Base-by-base conservation (phyloP, 257 asterid species). In the Rhazya stricta region DNA sequence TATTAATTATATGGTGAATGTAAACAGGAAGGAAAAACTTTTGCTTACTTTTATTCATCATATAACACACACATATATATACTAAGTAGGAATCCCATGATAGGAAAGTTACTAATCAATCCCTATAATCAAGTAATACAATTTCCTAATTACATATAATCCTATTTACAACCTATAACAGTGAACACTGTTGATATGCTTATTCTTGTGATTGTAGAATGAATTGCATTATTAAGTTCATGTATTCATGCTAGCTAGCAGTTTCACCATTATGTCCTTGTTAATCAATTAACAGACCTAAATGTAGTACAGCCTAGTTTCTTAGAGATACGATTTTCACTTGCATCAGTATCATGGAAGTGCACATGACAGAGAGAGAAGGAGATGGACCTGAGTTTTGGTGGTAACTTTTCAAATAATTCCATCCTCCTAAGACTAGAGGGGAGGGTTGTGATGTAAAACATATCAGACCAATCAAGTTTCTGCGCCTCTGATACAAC, bases 391-490 rank as follows among this genome's bases (percentile, higher is more conserved):
- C 89, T 88, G 73, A 88, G 76, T 4, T 74, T 79, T 51, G 69
- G 36, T 10, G 89, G 90, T 60, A 86, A 10, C 11, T 81, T 86
- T 29, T 78, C 67, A 32, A 86, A 78, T 25, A 88, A 69, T 29
- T 83, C 80, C 32, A n/a, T 16, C 74, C 76, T 77, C 69, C 86
- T 82, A 36, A 81, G 71, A 76, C 15, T 71, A 68, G 41, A n/a
- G 0, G 91, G 89, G 0, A 83, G 83, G 46, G 89, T 86, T 56
- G 83, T 77, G 25, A 86, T 72, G 80, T 76, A 81, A 75, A 88
- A 88, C 86, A 88, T 86, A 81, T 88, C 93, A 6, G 84, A 70
- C 91, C 93, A 88, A 63, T 88, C 93, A 36, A 88, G 91, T 76
- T 84, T 86, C 63, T 88, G 91, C 68, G 81, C 87, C 76, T 88